Evolutionary conservation across 306 rosid genomes (phyloP).

Genomic region (Vicia sativa): DNA sequence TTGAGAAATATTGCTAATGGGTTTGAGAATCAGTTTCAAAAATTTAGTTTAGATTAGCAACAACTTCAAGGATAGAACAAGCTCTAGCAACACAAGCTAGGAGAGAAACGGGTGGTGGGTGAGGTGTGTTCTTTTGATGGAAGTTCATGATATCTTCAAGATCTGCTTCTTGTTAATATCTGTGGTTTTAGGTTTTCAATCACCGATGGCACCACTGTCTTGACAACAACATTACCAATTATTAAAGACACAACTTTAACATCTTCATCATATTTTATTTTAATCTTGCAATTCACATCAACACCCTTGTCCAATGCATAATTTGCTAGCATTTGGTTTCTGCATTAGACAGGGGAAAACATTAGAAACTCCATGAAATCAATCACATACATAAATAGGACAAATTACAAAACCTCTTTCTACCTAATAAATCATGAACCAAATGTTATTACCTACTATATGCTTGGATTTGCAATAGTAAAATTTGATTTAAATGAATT

Average conservation of each 20-base stretch:
- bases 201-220: constrained; percentile 45
- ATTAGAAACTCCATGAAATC: background rate
- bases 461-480: background rate
- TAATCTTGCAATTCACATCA: no score
- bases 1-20: no score
- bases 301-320: constrained; percentile 45
- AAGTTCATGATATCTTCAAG: constrained; percentile 86
- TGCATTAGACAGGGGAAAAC: constrained; percentile 39
- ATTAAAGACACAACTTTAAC: constrained; percentile 37
- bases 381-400: background rate
- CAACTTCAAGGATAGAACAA: constrained; percentile 91
- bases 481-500: background rate
- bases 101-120: constrained; percentile 52
- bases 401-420: constrained; percentile 21
- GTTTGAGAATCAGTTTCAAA: no score
- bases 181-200: constrained; percentile 52
- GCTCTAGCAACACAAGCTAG: constrained; percentile 89
- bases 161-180: constrained; percentile 73
- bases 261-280: constrained; percentile 48
- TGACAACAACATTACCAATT: constrained; percentile 36
- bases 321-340: constrained; percentile 54
- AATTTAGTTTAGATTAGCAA: constrained; percentile 91
- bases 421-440: constrained; percentile 1
- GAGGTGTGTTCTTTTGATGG: constrained; percentile 71
- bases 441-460: background rate